phyloP scores from a whole-genome alignment of 1,284 basidiomycete species.

The Phylloporus sp. region DNA sequence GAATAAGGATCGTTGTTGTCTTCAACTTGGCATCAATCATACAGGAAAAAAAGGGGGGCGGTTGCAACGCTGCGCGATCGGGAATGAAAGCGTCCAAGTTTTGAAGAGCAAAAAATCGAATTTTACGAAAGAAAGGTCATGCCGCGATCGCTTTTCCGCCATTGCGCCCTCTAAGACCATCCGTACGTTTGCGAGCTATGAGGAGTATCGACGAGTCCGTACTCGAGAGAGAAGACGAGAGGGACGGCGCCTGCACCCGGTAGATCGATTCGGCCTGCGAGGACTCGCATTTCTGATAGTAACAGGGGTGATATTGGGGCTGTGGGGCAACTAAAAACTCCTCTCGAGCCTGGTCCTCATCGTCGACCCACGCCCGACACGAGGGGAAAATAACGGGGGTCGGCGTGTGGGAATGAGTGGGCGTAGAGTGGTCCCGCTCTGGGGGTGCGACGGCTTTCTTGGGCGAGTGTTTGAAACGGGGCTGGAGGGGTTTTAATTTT shows the following conservation, averaged over 20 bases:
- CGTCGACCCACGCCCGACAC: conserved; percentile 42
- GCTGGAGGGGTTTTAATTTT: conserved; percentile 32
- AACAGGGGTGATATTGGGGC: conserved; percentile 26
- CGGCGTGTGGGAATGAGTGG: conserved; percentile 38
- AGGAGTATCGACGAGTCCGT: conserved; percentile 39
- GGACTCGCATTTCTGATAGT: conserved; percentile 23
- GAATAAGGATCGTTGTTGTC: conserved; percentile 36
- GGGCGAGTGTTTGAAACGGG: conserved; percentile 20
- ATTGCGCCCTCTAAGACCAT: conserved; percentile 25
- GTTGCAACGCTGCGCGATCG: conserved; percentile 22
- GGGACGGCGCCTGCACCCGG: conserved; percentile 31
- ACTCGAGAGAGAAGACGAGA: conserved; percentile 33
- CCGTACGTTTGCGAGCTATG: conserved; percentile 36
- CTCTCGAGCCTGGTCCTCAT: conserved; percentile 32
- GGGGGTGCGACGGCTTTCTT: conserved; percentile 17
- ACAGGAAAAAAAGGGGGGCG: conserved; percentile 10
- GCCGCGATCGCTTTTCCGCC: conserved; percentile 14
- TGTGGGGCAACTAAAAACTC: conserved; percentile 28
- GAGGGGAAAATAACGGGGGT: conserved; percentile 42
- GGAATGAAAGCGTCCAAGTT: conserved; percentile 29
- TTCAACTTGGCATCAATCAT: conserved; percentile 25
- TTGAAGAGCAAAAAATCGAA: conserved; percentile 7
- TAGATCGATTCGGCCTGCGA: conserved; percentile 12
- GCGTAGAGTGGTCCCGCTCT: conserved; percentile 28
- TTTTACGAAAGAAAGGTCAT: conserved; percentile 22